A percentile compares a stretch with the other conserved stretches of the same genome.
These are phyloP conservation scores for Yarrowia deformans DNA, from an alignment of 805 yeast species.

Conservation along the genomic window DNA sequence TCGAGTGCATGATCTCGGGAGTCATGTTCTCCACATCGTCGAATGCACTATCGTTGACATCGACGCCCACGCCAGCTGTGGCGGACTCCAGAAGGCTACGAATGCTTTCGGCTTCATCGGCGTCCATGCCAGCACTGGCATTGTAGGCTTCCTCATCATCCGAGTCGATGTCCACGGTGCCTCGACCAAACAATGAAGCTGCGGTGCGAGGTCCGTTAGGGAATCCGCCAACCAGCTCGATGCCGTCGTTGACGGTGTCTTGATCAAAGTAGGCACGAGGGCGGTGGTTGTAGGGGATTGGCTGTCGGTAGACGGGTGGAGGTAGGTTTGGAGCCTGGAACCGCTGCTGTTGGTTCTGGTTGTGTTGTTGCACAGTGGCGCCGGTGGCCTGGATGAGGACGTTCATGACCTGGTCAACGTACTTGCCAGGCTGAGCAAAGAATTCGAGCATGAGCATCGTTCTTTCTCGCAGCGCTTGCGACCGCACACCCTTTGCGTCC, in stretches of 20 bases:
- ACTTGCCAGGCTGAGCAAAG: not conserved
- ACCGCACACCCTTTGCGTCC: not conserved
- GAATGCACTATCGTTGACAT: conserved; percentile 4
- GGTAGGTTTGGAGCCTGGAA: not conserved
- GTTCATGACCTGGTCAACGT: not conserved
- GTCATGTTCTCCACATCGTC: conserved; percentile 33
- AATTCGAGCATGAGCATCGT: not conserved
- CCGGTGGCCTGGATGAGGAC: not conserved
- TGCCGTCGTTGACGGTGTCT: conserved; percentile 1
- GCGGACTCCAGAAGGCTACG: conserved; percentile 25
- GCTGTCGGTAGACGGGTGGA: no score
- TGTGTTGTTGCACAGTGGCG: not conserved
- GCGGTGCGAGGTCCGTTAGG: not conserved
- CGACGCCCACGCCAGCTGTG: conserved; percentile 21
- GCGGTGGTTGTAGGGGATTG: not conserved
- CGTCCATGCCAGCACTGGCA: conserved; percentile 27
- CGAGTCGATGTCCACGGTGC: not conserved
- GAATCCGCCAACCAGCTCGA: conserved; percentile 3
- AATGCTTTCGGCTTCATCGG: conserved; percentile 28
- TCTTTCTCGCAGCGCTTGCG: conserved; percentile 12
- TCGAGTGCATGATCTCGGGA: conserved; percentile 6
- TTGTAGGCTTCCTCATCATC: conserved; percentile 9
- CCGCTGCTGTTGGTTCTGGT: conserved; percentile 19
- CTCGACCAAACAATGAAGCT: not conserved
- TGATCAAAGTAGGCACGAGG: conserved; percentile 1